Conservation (phyloP, 1,139 yeast species). For the Geotrichum reessii region DNA sequence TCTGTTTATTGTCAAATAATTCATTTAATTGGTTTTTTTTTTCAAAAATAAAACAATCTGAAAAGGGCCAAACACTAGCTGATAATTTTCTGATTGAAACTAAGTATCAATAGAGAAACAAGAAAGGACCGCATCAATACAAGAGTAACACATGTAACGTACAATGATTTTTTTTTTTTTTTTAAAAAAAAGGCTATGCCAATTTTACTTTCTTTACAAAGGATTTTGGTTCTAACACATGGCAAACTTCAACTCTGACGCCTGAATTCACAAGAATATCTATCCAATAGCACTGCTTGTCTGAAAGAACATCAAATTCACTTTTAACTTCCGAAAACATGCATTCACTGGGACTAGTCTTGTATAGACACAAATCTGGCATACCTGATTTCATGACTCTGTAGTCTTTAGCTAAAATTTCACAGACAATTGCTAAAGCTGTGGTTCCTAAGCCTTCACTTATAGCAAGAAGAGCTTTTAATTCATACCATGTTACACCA, state of each 20-base stretch:
- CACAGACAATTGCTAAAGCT: slow-evolving; percentile 27
- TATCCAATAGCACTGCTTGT: slow-evolving; percentile 38
- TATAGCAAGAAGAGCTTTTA: slow-evolving; percentile 28
- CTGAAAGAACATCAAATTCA: slow-evolving; percentile 37
- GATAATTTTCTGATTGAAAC: too few species aligned
- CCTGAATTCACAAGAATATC: slow-evolving; percentile 31
- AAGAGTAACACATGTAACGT: too few species aligned
- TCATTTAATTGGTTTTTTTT: too few species aligned
- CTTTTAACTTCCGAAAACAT: slow-evolving; percentile 33
- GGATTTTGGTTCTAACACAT: slow-evolving; percentile 25
- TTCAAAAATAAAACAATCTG: too few species aligned
- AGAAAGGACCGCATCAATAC: too few species aligned
- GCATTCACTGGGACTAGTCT: slow-evolving; percentile 17
- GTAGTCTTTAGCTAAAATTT: slow-evolving; percentile 30
- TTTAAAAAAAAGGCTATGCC: too few species aligned
- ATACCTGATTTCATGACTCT: slow-evolving; percentile 34
- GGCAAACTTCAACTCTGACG: slow-evolving; percentile 36
- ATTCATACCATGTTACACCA: slow-evolving; percentile 34
- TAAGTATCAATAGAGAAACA: too few species aligned
- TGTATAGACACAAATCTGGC: slow-evolving; percentile 39
- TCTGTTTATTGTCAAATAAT: background rate
- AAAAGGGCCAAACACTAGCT: too few species aligned
- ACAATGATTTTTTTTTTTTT: too few species aligned
- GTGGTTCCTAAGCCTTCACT: slow-evolving; percentile 30
- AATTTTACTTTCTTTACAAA: slow-evolving; percentile 17